Conservation (phyloP, 257 asterid genomes). For the Misopates orontium region DNA sequence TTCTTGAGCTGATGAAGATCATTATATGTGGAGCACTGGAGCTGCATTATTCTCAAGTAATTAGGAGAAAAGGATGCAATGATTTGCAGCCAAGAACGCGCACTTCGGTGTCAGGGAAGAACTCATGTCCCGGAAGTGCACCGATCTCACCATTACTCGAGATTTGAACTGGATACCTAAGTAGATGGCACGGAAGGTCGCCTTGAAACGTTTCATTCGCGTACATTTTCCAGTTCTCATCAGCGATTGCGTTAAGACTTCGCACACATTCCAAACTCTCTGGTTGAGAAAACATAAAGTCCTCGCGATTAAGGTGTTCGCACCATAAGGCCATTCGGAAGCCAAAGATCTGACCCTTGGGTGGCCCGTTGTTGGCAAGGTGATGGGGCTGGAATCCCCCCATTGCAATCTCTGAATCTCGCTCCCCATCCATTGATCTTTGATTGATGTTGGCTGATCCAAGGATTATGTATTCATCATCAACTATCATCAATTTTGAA, state of each 20-base stretch:
- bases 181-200: conserved; percentile 74
- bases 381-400: conserved; percentile 87
- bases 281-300: conserved; percentile 43
- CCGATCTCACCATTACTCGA: conserved; percentile 48
- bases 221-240: conserved; percentile 58
- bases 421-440: conserved; percentile 87
- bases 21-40: no score
- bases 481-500: conserved; percentile 41
- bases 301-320: conserved; percentile 54
- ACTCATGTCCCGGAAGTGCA: conserved; percentile 51
- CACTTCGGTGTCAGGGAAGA: conserved; percentile 89
- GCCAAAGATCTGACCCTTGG: conserved; percentile 56
- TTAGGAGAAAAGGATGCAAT: conserved; percentile 67
- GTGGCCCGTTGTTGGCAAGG: conserved; percentile 34
- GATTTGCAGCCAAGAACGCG: conserved; percentile 65
- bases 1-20: no score
- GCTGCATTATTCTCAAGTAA: conserved; percentile 36
- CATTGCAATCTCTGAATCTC: conserved; percentile 91
- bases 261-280: conserved; percentile 59
- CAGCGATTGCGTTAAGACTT: conserved; percentile 51
- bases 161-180: conserved; percentile 64
- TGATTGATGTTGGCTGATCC: conserved; percentile 97
- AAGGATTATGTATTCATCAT: conserved; percentile 84
- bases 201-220: conserved; percentile 36
- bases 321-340: conserved; percentile 78